These are phyloP conservation scores for Plasmodium chabaudi DNA, from an alignment of 169 alveolate species.

Conservation along the genomic window DNA sequence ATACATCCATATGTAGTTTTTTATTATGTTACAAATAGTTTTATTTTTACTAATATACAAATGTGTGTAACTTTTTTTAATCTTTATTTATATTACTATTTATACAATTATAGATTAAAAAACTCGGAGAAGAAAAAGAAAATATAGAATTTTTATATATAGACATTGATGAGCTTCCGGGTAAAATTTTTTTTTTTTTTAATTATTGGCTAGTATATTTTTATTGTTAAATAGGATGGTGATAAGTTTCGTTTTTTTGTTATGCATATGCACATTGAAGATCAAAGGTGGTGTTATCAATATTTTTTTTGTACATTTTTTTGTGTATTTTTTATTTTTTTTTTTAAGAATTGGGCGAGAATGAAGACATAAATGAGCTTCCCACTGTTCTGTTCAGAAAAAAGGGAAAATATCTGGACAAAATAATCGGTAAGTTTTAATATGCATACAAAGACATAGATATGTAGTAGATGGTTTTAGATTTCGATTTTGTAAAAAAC, in stretches of 20 bases:
- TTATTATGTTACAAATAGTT: neutral
- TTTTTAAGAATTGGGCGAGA: conserved; percentile 49
- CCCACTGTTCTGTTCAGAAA: conserved; percentile 61
- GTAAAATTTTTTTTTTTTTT: neutral
- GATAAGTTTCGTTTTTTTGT: too few relatives aligned
- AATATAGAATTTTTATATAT: conserved; percentile 56
- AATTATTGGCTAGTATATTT: conserved; percentile 2
- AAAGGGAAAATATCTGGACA: conserved; percentile 67
- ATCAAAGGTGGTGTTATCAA: too few relatives aligned
- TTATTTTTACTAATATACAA: too few relatives aligned
- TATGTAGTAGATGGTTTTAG: too few relatives aligned
- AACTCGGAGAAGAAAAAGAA: conserved; percentile 68
- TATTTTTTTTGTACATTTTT: too few relatives aligned
- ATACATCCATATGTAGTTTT: neutral
- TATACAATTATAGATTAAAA: conserved; percentile 24
- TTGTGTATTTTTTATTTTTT: neutral
- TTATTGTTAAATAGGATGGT: too few relatives aligned
- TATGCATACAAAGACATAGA: neutral
- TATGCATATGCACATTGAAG: too few relatives aligned
- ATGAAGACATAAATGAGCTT: conserved; percentile 67
- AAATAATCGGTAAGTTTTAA: conserved; percentile 40
- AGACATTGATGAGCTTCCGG: conserved; percentile 75
- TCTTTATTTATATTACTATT: neutral
- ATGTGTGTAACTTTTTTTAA: neutral
- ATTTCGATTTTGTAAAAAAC: too few relatives aligned